Conservation (phyloP, 257 asterid genomes). For the Mentha longifolia region DNA sequence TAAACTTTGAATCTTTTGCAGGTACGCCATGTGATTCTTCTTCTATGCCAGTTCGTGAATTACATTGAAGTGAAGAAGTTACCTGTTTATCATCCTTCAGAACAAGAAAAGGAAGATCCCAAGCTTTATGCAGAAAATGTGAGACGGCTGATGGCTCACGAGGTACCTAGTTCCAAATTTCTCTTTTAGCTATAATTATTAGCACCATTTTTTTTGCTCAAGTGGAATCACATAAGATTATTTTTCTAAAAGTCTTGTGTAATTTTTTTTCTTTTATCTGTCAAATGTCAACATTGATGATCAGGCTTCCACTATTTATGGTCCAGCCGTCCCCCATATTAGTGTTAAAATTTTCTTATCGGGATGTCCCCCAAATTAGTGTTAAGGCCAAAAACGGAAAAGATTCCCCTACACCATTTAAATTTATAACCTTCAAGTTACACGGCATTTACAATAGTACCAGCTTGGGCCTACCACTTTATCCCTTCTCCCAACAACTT, state of each 20-base stretch:
- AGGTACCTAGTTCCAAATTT: slow-evolving; percentile 53
- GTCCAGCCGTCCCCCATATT: neutral
- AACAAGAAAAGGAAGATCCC: slow-evolving; percentile 84
- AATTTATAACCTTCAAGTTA: too few species aligned
- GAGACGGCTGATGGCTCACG: slow-evolving; percentile 82
- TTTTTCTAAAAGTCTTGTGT: neutral
- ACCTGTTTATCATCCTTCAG: slow-evolving; percentile 84
- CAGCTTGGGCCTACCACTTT: too few species aligned
- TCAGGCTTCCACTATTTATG: neutral
- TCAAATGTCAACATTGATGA: slow-evolving; percentile 1
- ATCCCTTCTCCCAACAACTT: too few species aligned
- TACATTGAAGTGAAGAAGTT: slow-evolving; percentile 69
- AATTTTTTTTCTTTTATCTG: slow-evolving; percentile 17
- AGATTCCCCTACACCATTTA: too few species aligned
- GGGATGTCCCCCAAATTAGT: too few species aligned
- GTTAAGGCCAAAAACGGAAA: too few species aligned
- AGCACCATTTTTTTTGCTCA: slow-evolving; percentile 19
- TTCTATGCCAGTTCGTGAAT: slow-evolving; percentile 90
- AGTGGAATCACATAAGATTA: slow-evolving; percentile 9
- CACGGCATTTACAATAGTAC: too few species aligned
- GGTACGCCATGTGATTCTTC: slow-evolving; percentile 79
- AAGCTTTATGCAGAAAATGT: slow-evolving; percentile 89
- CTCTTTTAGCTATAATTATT: slow-evolving; percentile 23
- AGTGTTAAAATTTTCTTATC: too few species aligned
- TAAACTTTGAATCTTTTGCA: slow-evolving; percentile 38